Base-by-base conservation (phyloP, 768 basidiomycete genomes). In the Kwoniella mangroviensis region DNA sequence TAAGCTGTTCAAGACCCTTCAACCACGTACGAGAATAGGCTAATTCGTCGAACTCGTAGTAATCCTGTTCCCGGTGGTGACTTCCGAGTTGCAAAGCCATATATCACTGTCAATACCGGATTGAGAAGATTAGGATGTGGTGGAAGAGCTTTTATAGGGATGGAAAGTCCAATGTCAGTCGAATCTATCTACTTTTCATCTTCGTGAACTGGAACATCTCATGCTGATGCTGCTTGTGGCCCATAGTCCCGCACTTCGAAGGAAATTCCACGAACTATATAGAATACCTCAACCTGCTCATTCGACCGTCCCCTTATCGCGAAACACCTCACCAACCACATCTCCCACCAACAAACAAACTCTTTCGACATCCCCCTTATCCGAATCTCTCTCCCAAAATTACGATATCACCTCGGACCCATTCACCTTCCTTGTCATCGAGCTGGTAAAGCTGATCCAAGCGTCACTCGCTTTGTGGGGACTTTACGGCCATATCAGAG, bases 91-190 rank as follows among this genome's bases (percentile, higher is more conserved):
- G 76, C 75, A 11, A 73, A 68, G 54, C 79, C 79, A 3, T 78
- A 71, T 53, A 58, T 77, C 26, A 70, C 75, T n/a, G 73, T 80
- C 54, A 77, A 76, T 53, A 80, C 79, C 15, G 77, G 69, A n/a
- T 60, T 80, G 52, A 54, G 79, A 49, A 65, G 79, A 13, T 65
- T 80, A 22, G 79, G 79, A 42, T 80, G 79, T 62, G 77, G 79
- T 64, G 79, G 79, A 58, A 65, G 79, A 61, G 79, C 79, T 6
- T 68, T 72, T 1, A 71, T 80, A 64, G 74, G 78, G 13, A 68
- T 78, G 63, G 79, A 80, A 53, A 41, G 54, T 13, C 79, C 79
- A 41, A 72, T 76, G 79, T 78, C 58, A 51, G 77, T 63, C 15
- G 10, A 41, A 6, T 19, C 45, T 49, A 49, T 49, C n/a, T 42